Evolutionary conservation across 106 monocot genomes (phyloP), one percentile per base, ranked within the genome.

Genomic region (Platanthera zijinensis): DNA sequence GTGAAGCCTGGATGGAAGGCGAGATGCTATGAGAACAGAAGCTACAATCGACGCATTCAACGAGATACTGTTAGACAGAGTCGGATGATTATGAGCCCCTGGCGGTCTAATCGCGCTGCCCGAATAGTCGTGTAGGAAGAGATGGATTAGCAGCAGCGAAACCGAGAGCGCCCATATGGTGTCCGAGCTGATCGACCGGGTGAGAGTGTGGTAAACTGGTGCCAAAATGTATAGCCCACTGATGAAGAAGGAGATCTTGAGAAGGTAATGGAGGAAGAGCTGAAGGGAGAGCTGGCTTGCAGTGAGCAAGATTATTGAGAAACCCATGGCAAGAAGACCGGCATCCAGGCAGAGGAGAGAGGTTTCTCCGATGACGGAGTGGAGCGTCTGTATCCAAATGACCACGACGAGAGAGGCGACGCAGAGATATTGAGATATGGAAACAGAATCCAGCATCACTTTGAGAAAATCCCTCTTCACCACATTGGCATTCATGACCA

Each of bases 401-500:
- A 78, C 85, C 50, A 85, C 79, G 14, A 94, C 91, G 10, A 94
- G 86, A 68, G 99, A 86, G 0, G 94, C 88, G 6, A 94, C 79
- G 75, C 88, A 90, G 18, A 99, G 84, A 57, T 99, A 99, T 15
- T 94, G 90, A 10, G 92, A 85, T 78, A 99, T 90, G 69, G 94
- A 94, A 17, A 94, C 75, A 32, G 99, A 99, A 72, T 94, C 92
- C 15, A 80, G 81, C 84, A 99, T 92, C 57, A 90, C 90, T 81
- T 88, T 90, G 13, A 68, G 28, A 19, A 95, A 51, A 72, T 94
- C 88, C 39, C 94, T 87, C 85, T 95, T 94, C 51, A 99, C 92
- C 30, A 99, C 92, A 87, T 92, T 99, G 73, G 92, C 90, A 81
- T 99, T 99, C 92, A 89, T 99, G 50, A 92, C 90, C 92, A 94